Conservation (phyloP, 495 filamentous ascomycete species). For the Neurospora sp. region DNA sequence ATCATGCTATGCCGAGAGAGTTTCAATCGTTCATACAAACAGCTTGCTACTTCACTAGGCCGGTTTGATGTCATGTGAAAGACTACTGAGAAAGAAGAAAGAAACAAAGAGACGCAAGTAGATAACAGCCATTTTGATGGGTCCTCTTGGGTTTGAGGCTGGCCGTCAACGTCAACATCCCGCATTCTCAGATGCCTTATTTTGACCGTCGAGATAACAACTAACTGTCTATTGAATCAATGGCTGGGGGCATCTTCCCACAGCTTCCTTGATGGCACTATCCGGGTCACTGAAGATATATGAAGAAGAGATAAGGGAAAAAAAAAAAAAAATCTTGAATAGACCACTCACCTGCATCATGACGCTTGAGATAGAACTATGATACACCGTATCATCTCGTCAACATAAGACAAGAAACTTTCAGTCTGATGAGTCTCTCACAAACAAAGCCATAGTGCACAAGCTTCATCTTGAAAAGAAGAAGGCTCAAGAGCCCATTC, state of each 20-base stretch:
- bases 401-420: neutral
- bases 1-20: neutral
- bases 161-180: neutral
- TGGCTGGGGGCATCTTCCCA: neutral
- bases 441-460: neutral
- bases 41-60: neutral
- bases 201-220: neutral
- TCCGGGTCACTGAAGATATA: neutral
- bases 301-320: neutral
- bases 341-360: neutral
- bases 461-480: neutral
- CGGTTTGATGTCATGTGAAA: neutral
- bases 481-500: neutral
- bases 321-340: too few relatives aligned
- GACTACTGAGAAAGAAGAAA: neutral
- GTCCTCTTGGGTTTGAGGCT: neutral
- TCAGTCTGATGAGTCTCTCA: neutral
- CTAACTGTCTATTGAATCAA: neutral
- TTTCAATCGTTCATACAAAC: neutral
- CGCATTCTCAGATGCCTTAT: neutral
- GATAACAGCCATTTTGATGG: neutral
- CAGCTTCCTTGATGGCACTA: neutral
- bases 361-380: neutral
- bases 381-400: neutral
- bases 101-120: neutral